These are phyloP conservation scores for Fusarium nematophilum DNA, from an alignment of 2,329 filamentous ascomycete genomes.

Conservation along the genomic window DNA sequence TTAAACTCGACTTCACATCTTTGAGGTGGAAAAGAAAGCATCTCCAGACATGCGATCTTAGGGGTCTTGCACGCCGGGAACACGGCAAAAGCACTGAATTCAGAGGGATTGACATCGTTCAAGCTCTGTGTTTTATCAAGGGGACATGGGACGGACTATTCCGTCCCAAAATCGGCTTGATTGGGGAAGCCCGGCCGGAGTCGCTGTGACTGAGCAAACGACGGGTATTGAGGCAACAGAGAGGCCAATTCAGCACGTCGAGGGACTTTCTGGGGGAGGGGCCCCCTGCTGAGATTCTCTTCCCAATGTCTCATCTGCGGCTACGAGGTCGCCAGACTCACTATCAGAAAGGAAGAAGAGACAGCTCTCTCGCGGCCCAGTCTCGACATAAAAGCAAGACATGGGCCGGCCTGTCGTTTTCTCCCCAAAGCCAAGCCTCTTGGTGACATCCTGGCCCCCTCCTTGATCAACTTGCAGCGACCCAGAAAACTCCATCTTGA, in stretches of 20 bases:
- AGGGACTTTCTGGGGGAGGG: conserved; percentile 17
- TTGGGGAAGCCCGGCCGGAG: too few relatives aligned
- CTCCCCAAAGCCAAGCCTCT: conserved; percentile 33
- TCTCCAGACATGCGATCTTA: conserved; percentile 21
- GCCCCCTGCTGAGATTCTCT: conserved; percentile 28
- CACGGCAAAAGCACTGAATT: conserved; percentile 4
- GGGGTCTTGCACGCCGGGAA: background rate
- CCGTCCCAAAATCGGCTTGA: too few relatives aligned
- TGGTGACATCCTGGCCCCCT: conserved; percentile 38
- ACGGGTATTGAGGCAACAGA: conserved; percentile 23
- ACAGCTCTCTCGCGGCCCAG: conserved; percentile 29
- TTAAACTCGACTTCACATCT: conserved; percentile 44
- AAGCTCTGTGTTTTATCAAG: background rate
- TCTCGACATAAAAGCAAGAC: conserved; percentile 36
- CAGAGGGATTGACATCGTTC: background rate
- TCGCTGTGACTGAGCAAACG: conserved; percentile 14
- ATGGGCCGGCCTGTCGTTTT: conserved; percentile 34
- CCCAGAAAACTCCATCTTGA: conserved; percentile 38
- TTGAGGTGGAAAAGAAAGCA: conserved; percentile 30
- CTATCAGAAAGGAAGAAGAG: conserved; percentile 37
- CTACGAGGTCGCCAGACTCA: conserved; percentile 28
- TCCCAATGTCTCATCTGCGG: conserved; percentile 39
- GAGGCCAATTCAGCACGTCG: conserved; percentile 21
- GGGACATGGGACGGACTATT: background rate
- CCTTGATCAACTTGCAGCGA: conserved; percentile 42